These are phyloP conservation scores for Bolboschoenus planiculmis DNA, from an alignment of 176 grass and related monocot genomes.

Conservation along the genomic window DNA sequence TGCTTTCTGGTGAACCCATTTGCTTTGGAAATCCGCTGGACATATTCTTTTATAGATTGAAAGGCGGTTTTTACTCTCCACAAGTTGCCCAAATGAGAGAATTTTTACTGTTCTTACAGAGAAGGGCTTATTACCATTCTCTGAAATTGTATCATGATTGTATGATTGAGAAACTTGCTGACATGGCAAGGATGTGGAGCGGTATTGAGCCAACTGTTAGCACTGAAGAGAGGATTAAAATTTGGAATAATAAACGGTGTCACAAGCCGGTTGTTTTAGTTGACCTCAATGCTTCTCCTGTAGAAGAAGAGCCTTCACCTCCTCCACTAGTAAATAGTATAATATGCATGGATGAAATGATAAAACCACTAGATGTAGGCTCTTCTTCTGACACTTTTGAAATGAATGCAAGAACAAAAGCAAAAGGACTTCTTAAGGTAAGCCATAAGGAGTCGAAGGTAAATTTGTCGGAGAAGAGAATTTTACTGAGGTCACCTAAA, in stretches of 20 bases:
- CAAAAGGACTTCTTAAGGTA: slow-evolving; percentile 28
- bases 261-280: slow-evolving; percentile 35
- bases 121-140: slow-evolving; percentile 50
- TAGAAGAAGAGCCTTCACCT: slow-evolving; percentile 27
- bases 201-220: slow-evolving; percentile 18
- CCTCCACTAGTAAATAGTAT: slow-evolving; percentile 32
- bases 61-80: slow-evolving; percentile 65
- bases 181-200: slow-evolving; percentile 37
- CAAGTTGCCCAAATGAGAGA: slow-evolving; percentile 57
- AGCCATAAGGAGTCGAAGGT: slow-evolving; percentile 37
- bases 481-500: slow-evolving; percentile 38
- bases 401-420: slow-evolving; percentile 22
- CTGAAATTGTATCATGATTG: slow-evolving; percentile 57
- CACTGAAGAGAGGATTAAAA: slow-evolving; percentile 37
- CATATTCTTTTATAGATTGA: slow-evolving; percentile 46
- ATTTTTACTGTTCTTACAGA: slow-evolving; percentile 40
- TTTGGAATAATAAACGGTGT: slow-evolving; percentile 26
- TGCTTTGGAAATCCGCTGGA: slow-evolving; percentile 63
- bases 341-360: slow-evolving; percentile 30
- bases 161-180: slow-evolving; percentile 42
- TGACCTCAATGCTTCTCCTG: slow-evolving; percentile 37
- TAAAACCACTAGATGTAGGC: background rate
- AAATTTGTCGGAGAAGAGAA: slow-evolving; percentile 24
- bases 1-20: slow-evolving; percentile 46
- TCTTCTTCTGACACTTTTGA: slow-evolving; percentile 1